Base-by-base conservation (phyloP, 352 stramenopile species). In the Achlya hypogyna region DNA sequence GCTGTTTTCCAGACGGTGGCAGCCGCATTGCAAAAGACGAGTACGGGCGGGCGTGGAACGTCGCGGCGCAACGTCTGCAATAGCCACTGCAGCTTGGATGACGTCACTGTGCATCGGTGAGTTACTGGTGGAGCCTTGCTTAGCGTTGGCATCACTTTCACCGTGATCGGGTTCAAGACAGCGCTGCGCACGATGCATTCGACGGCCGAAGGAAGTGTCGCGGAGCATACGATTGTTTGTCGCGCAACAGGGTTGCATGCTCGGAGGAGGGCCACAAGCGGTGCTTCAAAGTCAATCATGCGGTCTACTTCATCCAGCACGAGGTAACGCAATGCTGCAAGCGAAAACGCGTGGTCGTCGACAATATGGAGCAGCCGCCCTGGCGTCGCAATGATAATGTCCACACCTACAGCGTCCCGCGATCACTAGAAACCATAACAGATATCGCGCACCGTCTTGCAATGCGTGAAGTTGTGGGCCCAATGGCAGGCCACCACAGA, bases 11-110 rank as follows among this genome's bases (percentile, higher is more conserved):
- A 89, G 2, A 97, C 96, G 70, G 89, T 89, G 60, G 97, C 89
- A 65, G 98, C 96, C n/a, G 79, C 96, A 63, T 99, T 96, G 49
- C 98, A 86, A 73, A 99, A 99, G 27, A 99, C 82, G 34, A 99
- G 78, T 16, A 98, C 90, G 5, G 96, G 96, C 6, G 96, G 96
- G 1, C 80, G 71, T 14, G 97, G 73, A 14, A 88, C 95, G n/a
- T 82, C 69, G 28, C 74, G 2, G 27, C 67, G 91, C 69, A 78
- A 88, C 22, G 79, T 78, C 1, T 73, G 52, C n/a, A 90, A 63
- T 22, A 88, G 66, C 28, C 51, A 56, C 14, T 74, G 65, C 66
- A 88, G 85, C 65, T 86, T 76, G 9, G 69, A 75, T 23, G 65
- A 66, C 6, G 71, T 76, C 71, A 87, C 69, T 40, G 84, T 83